A percentile compares a stretch with the other conserved stretches of the same genome.
These are phyloP conservation scores for Wickerhamomyces hampshirensis DNA, from an alignment of 805 yeast genomes.

Conservation along the genomic window DNA sequence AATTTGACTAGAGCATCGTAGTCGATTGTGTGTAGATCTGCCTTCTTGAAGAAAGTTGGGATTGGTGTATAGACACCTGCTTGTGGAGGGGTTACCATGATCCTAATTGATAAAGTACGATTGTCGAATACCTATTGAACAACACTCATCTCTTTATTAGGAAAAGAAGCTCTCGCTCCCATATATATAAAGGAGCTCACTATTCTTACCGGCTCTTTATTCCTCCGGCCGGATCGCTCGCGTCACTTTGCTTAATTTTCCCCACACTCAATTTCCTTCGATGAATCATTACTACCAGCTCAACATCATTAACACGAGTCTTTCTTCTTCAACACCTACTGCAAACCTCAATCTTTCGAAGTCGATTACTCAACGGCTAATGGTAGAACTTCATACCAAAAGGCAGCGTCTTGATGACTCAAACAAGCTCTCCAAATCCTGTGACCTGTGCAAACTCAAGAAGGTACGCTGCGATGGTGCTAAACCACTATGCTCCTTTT, in stretches of 20 bases:
- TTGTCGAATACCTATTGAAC: no score
- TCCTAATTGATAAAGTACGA: not conserved
- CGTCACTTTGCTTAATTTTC: no score
- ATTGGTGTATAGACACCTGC: constrained; percentile 49
- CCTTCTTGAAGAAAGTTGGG: constrained; percentile 49
- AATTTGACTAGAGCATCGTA: constrained; percentile 41
- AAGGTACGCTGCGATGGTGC: constrained; percentile 23
- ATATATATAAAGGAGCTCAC: no score
- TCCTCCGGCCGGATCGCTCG: no score
- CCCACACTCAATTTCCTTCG: no score
- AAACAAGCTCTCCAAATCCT: constrained; percentile 16
- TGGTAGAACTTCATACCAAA: constrained; percentile 1
- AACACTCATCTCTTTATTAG: no score
- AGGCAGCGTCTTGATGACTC: constrained; percentile 1
- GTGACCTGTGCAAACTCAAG: constrained; percentile 19
- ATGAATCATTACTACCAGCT: no score
- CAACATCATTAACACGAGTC: no score
- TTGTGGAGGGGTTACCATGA: constrained; percentile 22
- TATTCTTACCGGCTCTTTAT: no score
- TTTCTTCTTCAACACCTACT: no score
- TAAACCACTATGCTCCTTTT: constrained; percentile 17
- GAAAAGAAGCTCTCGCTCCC: no score
- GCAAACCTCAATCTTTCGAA: no score
- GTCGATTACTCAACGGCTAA: not conserved
- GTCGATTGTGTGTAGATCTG: constrained; percentile 35